Evolutionary conservation across 1,284 basidiomycete species (phyloP).

Genomic region (Wolfiporia cocos): DNA sequence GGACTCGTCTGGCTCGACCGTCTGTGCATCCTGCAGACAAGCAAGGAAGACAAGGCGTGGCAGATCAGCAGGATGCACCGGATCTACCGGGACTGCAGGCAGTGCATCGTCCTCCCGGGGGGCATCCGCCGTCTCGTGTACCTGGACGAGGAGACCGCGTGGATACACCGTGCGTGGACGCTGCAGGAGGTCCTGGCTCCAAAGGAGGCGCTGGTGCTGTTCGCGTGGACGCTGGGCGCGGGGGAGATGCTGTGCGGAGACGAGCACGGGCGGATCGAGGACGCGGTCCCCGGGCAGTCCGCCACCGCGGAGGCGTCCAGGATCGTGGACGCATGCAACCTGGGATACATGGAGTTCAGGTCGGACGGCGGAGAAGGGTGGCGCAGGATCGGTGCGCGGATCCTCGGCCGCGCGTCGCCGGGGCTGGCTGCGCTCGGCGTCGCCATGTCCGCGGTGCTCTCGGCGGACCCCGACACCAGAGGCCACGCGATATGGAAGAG

Average conservation of each 20-base stretch:
- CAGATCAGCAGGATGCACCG: constrained; percentile 13
- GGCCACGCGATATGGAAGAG: too few relatives aligned
- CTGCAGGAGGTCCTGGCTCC: constrained; percentile 13
- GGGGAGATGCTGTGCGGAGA: background rate
- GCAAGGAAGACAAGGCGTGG: constrained; percentile 11
- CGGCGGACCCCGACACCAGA: too few relatives aligned
- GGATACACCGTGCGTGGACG: constrained; percentile 15
- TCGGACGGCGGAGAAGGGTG: too few relatives aligned
- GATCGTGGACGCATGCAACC: background rate
- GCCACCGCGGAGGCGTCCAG: background rate
- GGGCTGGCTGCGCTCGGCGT: too few relatives aligned
- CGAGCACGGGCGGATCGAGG: background rate
- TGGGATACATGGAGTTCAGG: too few relatives aligned
- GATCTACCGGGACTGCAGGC: constrained; percentile 8
- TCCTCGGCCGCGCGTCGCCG: too few relatives aligned
- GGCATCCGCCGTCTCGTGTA: constrained; percentile 9
- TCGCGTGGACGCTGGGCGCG: constrained; percentile 4
- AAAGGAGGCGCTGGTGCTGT: constrained; percentile 6
- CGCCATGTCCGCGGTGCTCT: too few relatives aligned
- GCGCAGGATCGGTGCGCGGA: too few relatives aligned
- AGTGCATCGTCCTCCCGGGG: constrained; percentile 11
- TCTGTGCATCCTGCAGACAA: constrained; percentile 13
- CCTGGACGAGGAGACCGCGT: constrained; percentile 11
- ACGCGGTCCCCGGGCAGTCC: background rate
- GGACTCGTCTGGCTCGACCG: constrained; percentile 12